Base-by-base conservation (phyloP, 257 asterid genomes). In the Scutellaria barbata region DNA sequence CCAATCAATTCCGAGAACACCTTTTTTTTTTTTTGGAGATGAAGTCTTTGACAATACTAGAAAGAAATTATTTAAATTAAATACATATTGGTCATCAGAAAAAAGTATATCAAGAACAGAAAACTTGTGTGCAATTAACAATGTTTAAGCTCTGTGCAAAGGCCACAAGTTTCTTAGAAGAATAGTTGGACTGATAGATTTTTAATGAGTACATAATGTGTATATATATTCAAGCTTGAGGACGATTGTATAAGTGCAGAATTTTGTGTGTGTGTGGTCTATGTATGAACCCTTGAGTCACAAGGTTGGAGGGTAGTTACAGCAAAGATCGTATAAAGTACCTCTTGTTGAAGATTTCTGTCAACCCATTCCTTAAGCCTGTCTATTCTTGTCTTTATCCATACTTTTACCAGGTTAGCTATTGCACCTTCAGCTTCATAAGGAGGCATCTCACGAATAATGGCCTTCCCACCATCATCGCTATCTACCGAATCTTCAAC, bases 381-480 rank as follows among this genome's bases (percentile, higher is more conserved):
- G 78, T 92, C 99, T 72, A 84, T 72, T 84, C 99, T 92, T 25
- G 90, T 84, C 89, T 85, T 92, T 74, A 95, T 86, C 99, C 99
- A 95, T 55, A 75, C 85, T 81, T 89, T 95, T 47, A 95, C 96
- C 88, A 92, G 39, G 79, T 85, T 88, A 65, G 92, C 96, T 25
- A 95, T 92, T 11, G 83, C 95, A 69, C 92, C 89, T 82, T 95
- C 97, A 74, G 98, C 98, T 82, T 95, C 99, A 76, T 76, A 95
- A 71, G 99, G 99, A 53, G 97, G 96, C 99, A 95, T 95, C 86
- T 95, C 99, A 33, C 99, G 98, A 17, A 95, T 89, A 70, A 94
- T 91, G 77, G 95, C 97, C 84, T 95, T 95, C 63, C 99, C 99
- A 47, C 99, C 99, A 88, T 95, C 99, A 80, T 92, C 99, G 63